Base-by-base conservation (phyloP, 768 basidiomycete species). In the Pleurotus djamor region DNA sequence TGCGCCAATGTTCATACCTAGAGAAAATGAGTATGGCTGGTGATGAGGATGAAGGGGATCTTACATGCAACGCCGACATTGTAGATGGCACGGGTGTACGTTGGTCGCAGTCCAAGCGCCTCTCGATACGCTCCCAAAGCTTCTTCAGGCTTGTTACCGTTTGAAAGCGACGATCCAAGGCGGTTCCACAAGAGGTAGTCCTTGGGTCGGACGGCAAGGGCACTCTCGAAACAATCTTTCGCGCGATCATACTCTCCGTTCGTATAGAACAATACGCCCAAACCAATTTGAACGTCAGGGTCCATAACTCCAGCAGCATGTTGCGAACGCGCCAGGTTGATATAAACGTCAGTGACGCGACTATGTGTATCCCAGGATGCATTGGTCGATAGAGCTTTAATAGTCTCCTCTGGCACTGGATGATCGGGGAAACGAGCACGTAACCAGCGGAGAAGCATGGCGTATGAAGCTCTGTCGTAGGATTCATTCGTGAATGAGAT, bases 111-210 rank as follows among this genome's bases (percentile, higher is more conserved):
- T 66, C 86, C 88, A 28, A 99, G 80, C 0, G 97, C 97, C 70
- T 95, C 87, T 60, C 91, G 82, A 70, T 99, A 97, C 12, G 89
- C 91, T 13, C 89, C 90, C 7, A 94, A 75, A 3, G 96, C 96
- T 70, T 96, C 94, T 71, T 98, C 97, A 0, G 97, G 94, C 62
- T 92, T 90, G 64, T 85, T 92, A 0, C 93, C 94, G 69, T 99
- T 99, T 5, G 95, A 96, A 28, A 99, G 79, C 4, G 90, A 93
- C 1, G 96, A 97, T 4, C 97, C 97, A 12, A 97, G 76, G 52
- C 97, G 80, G 71, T 99, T 99, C 97, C 97, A 99, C 10, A 98
- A 72, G 4, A 94, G 76, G 71, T 94, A 98, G 72, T 99, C 97
- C 91, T 84, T 85, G 4, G 97, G 96, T 36, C 89, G 80, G 21